Evolutionary conservation across 495 filamentous ascomycete species (phyloP).

Genomic region (Paragyromitra xinjiangensis): DNA sequence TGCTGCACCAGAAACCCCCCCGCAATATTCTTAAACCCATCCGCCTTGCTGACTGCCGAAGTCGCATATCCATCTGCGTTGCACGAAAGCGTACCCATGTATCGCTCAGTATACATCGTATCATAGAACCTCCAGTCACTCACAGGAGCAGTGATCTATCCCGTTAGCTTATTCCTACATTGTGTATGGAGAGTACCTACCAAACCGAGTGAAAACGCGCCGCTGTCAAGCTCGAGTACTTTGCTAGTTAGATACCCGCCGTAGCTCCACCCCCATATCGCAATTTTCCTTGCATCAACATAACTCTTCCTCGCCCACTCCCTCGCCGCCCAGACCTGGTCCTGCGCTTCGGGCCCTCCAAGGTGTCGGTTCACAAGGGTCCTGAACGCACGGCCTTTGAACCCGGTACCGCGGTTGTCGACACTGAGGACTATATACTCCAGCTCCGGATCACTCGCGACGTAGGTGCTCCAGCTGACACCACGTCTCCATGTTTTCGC

Average conservation of each 20-base stretch:
- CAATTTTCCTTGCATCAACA: conserved; percentile 65
- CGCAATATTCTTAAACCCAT: conserved; percentile 65
- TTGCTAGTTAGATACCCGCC: conserved; percentile 69
- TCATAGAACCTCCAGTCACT: conserved; percentile 72
- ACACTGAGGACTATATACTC: conserved; percentile 67
- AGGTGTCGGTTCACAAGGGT: conserved; percentile 62
- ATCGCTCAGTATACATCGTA: conserved; percentile 71
- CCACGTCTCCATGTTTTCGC: conserved; percentile 60
- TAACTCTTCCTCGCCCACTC: conserved; percentile 60
- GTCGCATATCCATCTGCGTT: conserved; percentile 64
- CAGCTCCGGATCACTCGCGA: conserved; percentile 67
- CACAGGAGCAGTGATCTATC: conserved; percentile 63
- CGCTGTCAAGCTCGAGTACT: conserved; percentile 65
- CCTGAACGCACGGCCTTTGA: conserved; percentile 65
- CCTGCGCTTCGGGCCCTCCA: conserved; percentile 65
- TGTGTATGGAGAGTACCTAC: conserved; percentile 10
- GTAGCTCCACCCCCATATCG: conserved; percentile 69
- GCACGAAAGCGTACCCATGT: conserved; percentile 66
- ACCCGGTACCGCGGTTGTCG: conserved; percentile 68
- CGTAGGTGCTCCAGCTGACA: conserved; percentile 64
- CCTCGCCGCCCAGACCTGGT: conserved; percentile 68
- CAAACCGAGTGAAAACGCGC: conserved; percentile 64
- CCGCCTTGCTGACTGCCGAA: conserved; percentile 60
- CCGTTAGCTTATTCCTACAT: background rate
- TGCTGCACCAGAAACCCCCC: conserved; percentile 67